Evolutionary conservation across 2,329 filamentous ascomycete species (phyloP).

Genomic region (Talaromyces verruculosus): DNA sequence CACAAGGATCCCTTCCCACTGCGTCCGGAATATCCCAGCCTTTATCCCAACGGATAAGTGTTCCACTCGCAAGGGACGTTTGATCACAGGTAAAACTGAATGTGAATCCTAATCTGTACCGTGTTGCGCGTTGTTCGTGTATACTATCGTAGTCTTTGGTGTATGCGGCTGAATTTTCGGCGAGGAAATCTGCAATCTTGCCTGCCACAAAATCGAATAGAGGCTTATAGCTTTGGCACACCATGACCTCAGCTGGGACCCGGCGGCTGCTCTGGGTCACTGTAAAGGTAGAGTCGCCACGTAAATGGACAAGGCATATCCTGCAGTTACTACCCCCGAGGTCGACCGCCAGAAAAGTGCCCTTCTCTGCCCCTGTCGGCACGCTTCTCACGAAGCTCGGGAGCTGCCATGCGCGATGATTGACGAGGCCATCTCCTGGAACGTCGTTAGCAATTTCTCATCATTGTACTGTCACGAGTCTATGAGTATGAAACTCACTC

Average conservation of each 20-base stretch:
- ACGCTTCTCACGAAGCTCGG: constrained; percentile 25
- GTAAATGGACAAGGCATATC: constrained; percentile 25
- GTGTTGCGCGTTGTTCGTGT: background rate
- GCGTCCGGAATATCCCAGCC: constrained; percentile 29
- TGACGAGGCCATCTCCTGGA: constrained; percentile 24
- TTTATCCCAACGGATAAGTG: constrained; percentile 28
- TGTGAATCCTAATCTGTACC: constrained; percentile 26
- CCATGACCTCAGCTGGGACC: constrained; percentile 24
- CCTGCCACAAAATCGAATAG: constrained; percentile 27
- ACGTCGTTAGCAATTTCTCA: background rate
- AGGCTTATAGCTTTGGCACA: constrained; percentile 23
- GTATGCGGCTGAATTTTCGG: constrained; percentile 1
- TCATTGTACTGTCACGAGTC: background rate
- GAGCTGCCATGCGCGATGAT: constrained; percentile 25
- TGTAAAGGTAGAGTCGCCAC: constrained; percentile 26
- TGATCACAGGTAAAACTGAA: constrained; percentile 28
- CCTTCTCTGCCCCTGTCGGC: constrained; percentile 25
- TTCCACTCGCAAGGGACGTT: constrained; percentile 24
- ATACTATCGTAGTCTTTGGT: background rate
- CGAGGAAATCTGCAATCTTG: constrained; percentile 23
- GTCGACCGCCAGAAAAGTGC: constrained; percentile 26
- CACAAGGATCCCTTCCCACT: constrained; percentile 25
- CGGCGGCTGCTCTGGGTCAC: constrained; percentile 23
- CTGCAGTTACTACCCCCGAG: constrained; percentile 28
- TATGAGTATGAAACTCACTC: constrained; percentile 13